A percentile compares a stretch with the other conserved stretches of the same genome.
These are phyloP conservation scores for Umbelopsis isabellina DNA, from an alignment of 192 early-diverging fungal genomes.

Conservation along the genomic window DNA sequence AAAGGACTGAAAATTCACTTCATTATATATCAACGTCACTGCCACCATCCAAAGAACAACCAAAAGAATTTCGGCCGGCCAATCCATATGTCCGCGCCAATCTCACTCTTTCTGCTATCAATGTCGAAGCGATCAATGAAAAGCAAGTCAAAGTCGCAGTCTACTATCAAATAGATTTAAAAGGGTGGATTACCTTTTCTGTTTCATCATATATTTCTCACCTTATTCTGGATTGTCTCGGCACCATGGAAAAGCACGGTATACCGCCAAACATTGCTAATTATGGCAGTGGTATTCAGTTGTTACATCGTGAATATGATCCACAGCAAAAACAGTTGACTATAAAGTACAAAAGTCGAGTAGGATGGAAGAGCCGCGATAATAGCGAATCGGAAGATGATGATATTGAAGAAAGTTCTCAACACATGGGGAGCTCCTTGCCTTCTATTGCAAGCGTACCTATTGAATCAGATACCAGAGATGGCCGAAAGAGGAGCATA, in stretches of 20 bases:
- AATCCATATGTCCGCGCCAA: conserved; percentile 18
- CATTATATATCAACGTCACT: neutral
- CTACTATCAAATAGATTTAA: conserved; percentile 11
- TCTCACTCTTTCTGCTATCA: neutral
- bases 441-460: conserved; percentile 8
- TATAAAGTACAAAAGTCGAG: neutral
- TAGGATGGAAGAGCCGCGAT: neutral
- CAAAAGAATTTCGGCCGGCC: neutral
- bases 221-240: neutral
- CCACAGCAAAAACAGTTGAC: neutral
- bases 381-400: conserved; percentile 1
- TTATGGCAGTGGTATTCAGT: neutral
- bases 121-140: neutral
- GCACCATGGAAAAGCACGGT: neutral
- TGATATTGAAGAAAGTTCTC: neutral
- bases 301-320: neutral
- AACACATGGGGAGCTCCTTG: conserved; percentile 7
- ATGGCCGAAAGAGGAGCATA: neutral
- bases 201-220: conserved; percentile 7
- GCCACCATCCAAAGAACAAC: conserved; percentile 8
- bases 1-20: neutral
- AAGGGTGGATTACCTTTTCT: conserved; percentile 8
- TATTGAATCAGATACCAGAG: neutral
- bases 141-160: conserved; percentile 7
- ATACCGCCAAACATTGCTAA: neutral